Evolutionary conservation across 176 grass and related monocot genomes (phyloP).

Genomic region (Olyra latifolia): DNA sequence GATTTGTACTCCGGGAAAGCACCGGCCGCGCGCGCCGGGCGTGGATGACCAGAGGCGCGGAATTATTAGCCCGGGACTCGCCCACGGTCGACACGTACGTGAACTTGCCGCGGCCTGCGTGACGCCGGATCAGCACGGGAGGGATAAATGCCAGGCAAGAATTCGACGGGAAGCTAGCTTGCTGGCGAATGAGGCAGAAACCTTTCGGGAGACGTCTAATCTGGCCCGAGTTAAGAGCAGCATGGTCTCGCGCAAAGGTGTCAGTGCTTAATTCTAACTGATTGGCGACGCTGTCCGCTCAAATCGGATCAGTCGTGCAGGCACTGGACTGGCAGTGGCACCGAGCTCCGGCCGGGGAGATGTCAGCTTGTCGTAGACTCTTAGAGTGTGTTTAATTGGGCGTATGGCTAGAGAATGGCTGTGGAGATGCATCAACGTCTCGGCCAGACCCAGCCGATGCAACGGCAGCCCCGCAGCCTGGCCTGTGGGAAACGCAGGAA

Average conservation of each 20-base stretch:
- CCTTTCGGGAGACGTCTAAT: constrained; percentile 17
- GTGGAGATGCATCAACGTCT: no score
- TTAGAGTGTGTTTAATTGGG: no score
- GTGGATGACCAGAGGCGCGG: no score
- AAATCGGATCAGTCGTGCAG: background rate
- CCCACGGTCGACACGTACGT: constrained; percentile 35
- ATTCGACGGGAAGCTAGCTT: constrained; percentile 15
- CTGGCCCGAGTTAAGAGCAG: background rate
- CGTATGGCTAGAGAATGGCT: no score
- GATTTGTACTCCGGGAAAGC: constrained; percentile 21
- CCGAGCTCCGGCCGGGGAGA: background rate
- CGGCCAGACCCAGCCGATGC: no score
- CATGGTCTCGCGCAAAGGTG: background rate
- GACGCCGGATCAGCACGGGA: no score
- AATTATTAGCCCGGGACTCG: no score
- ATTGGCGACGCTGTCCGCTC: constrained; percentile 7
- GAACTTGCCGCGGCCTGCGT: background rate
- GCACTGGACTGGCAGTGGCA: no score
- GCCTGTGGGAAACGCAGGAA: no score
- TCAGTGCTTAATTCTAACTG: background rate
- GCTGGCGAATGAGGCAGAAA: background rate
- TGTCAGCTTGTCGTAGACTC: background rate
- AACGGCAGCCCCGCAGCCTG: no score
- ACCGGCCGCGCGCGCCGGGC: background rate
- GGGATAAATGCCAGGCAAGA: background rate